Conservation (phyloP, 1,284 basidiomycete species). For the Ustilago trichophora region DNA sequence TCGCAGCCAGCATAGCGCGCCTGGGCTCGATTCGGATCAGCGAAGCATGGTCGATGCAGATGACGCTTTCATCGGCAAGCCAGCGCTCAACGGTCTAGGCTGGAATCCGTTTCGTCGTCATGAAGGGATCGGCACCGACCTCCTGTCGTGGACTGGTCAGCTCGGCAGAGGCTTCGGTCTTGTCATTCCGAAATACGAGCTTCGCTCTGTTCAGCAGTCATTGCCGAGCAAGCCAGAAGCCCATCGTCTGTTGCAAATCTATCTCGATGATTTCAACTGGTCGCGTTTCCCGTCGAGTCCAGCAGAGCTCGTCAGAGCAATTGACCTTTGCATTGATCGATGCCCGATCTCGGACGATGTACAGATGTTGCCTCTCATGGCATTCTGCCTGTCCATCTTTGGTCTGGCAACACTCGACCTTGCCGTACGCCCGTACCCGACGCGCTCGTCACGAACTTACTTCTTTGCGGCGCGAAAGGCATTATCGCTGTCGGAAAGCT, state of each 20-base stretch:
- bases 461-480: constrained; percentile 44
- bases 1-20: constrained; percentile 20
- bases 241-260: constrained; percentile 26
- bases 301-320: constrained; percentile 14
- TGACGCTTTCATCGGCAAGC: constrained; percentile 44
- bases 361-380: constrained; percentile 41
- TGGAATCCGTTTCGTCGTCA: constrained; percentile 46
- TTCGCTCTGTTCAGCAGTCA: constrained; percentile 38
- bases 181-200: constrained; percentile 43
- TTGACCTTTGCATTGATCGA: constrained; percentile 27
- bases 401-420: constrained; percentile 30
- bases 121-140: constrained; percentile 35
- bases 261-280: constrained; percentile 44
- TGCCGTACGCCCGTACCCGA: constrained; percentile 37
- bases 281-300: constrained; percentile 29
- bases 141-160: constrained; percentile 40
- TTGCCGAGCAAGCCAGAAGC: constrained; percentile 33
- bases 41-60: constrained; percentile 48
- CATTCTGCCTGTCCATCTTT: constrained; percentile 35
- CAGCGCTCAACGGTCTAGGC: constrained; percentile 38
- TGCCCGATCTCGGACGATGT: constrained; percentile 33
- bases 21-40: constrained; percentile 25
- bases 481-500: constrained; percentile 33
- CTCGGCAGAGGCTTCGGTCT: constrained; percentile 41
- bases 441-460: constrained; percentile 31